These are phyloP conservation scores for Fusarium burgessii DNA, from an alignment of 2,329 filamentous ascomycete species.

Conservation along the genomic window DNA sequence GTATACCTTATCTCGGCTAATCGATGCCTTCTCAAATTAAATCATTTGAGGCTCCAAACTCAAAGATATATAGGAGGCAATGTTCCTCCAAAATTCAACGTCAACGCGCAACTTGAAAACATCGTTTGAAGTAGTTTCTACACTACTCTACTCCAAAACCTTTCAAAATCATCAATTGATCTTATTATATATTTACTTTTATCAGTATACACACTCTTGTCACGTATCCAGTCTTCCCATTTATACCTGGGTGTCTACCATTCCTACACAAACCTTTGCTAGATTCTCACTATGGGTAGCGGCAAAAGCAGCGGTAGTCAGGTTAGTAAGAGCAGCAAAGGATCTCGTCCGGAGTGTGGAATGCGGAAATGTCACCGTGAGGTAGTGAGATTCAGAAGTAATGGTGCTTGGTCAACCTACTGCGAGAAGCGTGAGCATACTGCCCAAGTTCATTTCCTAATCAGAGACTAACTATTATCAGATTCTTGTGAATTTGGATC, in stretches of 20 bases:
- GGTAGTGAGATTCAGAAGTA: neutral
- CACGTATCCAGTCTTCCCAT: neutral
- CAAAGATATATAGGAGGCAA: neutral
- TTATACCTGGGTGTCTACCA: neutral
- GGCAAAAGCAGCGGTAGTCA: neutral
- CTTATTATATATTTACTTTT: neutral
- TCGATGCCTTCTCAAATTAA: neutral
- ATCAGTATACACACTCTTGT: neutral
- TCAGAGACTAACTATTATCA: neutral
- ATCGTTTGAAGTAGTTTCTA: too few relatives aligned
- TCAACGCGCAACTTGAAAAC: neutral
- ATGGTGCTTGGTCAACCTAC: neutral
- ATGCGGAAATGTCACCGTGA: neutral
- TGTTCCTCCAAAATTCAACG: neutral
- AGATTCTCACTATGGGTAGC: neutral
- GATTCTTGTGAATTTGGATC: neutral
- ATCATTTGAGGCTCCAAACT: neutral
- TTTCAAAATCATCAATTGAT: too few relatives aligned
- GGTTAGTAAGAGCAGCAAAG: too few relatives aligned
- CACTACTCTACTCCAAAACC: too few relatives aligned
- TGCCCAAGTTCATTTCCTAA: too few relatives aligned
- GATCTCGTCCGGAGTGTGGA: neutral
- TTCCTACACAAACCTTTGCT: neutral
- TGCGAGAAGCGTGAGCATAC: neutral
- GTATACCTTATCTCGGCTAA: neutral